phyloP scores from a whole-genome alignment of 257 asterid genomes.

The Solanum commersonii region DNA sequence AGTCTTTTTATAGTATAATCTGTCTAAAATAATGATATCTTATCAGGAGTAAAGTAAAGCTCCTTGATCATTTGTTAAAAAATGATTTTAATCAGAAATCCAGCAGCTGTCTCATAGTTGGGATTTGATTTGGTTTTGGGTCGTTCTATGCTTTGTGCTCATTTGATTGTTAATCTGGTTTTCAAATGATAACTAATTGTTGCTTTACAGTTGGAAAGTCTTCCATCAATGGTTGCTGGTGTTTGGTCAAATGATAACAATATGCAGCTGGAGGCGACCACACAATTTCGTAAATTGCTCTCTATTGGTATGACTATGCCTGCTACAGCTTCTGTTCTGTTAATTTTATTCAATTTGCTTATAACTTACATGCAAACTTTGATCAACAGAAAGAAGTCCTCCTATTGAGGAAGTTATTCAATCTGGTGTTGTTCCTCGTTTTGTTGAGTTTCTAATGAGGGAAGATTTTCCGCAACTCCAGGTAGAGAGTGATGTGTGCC shows the following conservation, averaged over 20 bases:
- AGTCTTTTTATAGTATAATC: not conserved
- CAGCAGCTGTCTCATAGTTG: not conserved
- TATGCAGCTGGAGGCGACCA: slow-evolving; percentile 78
- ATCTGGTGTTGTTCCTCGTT: slow-evolving; percentile 90
- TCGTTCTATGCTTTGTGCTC: not conserved
- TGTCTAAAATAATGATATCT: too few relatives aligned
- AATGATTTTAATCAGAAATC: not conserved
- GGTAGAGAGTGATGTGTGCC: slow-evolving; percentile 27
- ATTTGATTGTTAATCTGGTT: not conserved
- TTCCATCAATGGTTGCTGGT: slow-evolving; percentile 69
- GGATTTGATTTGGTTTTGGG: not conserved
- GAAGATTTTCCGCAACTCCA: slow-evolving; percentile 84
- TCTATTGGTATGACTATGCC: slow-evolving; percentile 49
- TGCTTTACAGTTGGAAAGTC: slow-evolving; percentile 68
- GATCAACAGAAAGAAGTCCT: slow-evolving; percentile 65
- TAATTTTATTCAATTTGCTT: not conserved
- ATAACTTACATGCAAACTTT: not conserved
- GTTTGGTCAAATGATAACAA: slow-evolving; percentile 53
- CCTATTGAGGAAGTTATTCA: slow-evolving; percentile 94
- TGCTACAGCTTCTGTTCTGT: not conserved
- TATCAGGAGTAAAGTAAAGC: not conserved
- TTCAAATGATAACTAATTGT: not conserved
- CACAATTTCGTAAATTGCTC: slow-evolving; percentile 74
- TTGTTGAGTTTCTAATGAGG: slow-evolving; percentile 73
- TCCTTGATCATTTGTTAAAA: not conserved